phyloP scores from a whole-genome alignment of 1,139 yeast species.

The Suzukiozyma palmioleophila region DNA sequence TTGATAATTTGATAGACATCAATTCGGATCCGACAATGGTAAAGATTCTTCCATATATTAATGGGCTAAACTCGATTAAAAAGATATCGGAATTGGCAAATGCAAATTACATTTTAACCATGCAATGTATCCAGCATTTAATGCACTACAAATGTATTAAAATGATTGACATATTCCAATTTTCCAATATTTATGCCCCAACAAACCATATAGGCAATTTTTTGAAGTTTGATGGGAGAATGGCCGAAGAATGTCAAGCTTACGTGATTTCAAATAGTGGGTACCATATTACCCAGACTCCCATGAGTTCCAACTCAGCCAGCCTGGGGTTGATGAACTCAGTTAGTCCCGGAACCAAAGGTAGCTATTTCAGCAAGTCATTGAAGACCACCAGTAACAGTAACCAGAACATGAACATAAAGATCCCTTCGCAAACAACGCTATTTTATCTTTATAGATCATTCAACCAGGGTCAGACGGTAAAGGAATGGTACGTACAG shows the following conservation, averaged over 20 bases:
- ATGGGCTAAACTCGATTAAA: slow-evolving; percentile 82
- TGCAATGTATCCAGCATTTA: slow-evolving; percentile 86
- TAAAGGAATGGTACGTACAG: slow-evolving; percentile 74
- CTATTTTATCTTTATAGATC: slow-evolving; percentile 76
- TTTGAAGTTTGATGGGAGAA: slow-evolving; percentile 48
- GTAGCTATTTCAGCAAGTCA: slow-evolving; percentile 1
- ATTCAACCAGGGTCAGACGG: slow-evolving; percentile 70
- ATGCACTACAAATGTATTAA: slow-evolving; percentile 85
- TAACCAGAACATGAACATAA: slow-evolving; percentile 13
- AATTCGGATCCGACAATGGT: slow-evolving; percentile 98
- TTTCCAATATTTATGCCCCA: slow-evolving; percentile 83
- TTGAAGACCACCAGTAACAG: slow-evolving; percentile 10
- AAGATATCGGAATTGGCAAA: slow-evolving; percentile 76
- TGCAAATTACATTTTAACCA: slow-evolving; percentile 73
- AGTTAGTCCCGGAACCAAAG: slow-evolving; percentile 2
- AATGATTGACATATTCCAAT: slow-evolving; percentile 83
- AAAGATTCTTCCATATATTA: slow-evolving; percentile 75
- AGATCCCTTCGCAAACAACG: slow-evolving; percentile 58
- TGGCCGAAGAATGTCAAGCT: slow-evolving; percentile 84
- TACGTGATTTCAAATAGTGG: slow-evolving; percentile 47
- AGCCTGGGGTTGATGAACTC: slow-evolving; percentile 1
- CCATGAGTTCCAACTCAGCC: slow-evolving; percentile 2
- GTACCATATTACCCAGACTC: not conserved
- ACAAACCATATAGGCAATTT: slow-evolving; percentile 73
- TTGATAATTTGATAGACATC: slow-evolving; percentile 70